Evolutionary conservation across 768 basidiomycete species (phyloP).

Genomic region (Cantharellus cinnabarinus): DNA sequence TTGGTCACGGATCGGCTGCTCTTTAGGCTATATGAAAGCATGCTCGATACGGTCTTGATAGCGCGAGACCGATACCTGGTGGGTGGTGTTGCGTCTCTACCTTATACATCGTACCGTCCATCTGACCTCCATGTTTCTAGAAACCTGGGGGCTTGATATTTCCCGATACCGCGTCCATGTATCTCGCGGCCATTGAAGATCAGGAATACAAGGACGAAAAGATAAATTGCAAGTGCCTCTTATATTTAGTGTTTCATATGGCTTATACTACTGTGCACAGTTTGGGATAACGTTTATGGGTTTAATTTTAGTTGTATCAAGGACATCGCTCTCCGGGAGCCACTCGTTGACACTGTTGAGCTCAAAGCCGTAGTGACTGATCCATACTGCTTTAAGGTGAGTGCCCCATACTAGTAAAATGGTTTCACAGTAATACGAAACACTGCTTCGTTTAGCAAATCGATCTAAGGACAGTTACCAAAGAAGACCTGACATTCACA

Average conservation of each 20-base stretch:
- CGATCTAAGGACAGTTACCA: conserved; percentile 75
- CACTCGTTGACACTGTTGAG: conserved; percentile 97
- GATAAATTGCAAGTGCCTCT: conserved; percentile 68
- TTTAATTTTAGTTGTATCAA: conserved; percentile 99
- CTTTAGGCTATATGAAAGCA: conserved; percentile 73
- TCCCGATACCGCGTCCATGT: conserved; percentile 84
- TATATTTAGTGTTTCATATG: background rate
- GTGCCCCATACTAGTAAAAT: conserved; percentile 4
- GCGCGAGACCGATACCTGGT: conserved; percentile 93
- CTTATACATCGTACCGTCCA: background rate
- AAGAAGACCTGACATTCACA: conserved; percentile 82
- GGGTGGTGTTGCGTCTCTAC: conserved; percentile 3
- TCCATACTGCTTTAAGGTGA: conserved; percentile 72
- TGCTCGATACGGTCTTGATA: conserved; percentile 94
- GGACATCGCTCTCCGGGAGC: conserved; percentile 90
- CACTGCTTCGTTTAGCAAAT: conserved; percentile 37
- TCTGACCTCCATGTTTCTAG: conserved; percentile 6
- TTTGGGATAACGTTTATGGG: conserved; percentile 99
- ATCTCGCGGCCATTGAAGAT: conserved; percentile 94
- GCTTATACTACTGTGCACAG: conserved; percentile 22
- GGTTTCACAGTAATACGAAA: too few species aligned
- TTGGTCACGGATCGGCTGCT: background rate
- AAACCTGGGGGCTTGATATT: conserved; percentile 76
- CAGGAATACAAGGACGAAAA: conserved; percentile 99
- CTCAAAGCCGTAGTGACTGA: conserved; percentile 86